phyloP scores from a whole-genome alignment of 2,329 filamentous ascomycete genomes.

The Paraconiothyrium sp. region DNA sequence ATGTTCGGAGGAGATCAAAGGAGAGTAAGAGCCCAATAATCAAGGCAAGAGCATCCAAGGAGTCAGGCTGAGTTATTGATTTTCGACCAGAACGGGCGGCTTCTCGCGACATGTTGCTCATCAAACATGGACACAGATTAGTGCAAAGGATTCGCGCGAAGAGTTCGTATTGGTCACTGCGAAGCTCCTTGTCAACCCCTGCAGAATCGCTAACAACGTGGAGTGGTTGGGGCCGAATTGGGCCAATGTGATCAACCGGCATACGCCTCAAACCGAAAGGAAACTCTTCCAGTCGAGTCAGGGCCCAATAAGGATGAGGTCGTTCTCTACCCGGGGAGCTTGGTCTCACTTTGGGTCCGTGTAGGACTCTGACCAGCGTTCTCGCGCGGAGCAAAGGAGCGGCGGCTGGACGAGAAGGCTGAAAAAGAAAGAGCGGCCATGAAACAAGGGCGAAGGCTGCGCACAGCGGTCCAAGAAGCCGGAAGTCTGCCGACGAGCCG shows the following conservation, averaged over 20 bases:
- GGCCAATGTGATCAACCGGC: neutral
- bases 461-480: neutral
- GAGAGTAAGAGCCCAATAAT: neutral
- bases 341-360: neutral
- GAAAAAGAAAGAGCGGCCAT: neutral
- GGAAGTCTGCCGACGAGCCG: neutral
- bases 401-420: neutral
- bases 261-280: slow-evolving; percentile 10
- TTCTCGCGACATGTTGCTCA: slow-evolving; percentile 1
- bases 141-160: neutral
- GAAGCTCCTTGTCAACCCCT: slow-evolving; percentile 5
- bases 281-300: neutral
- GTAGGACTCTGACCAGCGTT: neutral
- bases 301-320: neutral
- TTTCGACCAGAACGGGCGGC: neutral
- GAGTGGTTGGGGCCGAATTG: neutral
- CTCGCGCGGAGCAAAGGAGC: neutral
- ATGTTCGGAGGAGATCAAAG: neutral
- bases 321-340: neutral
- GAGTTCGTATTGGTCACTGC: neutral
- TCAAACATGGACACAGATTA: neutral
- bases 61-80: neutral
- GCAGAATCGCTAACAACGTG: slow-evolving; percentile 8
- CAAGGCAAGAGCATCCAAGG: neutral
- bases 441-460: neutral